phyloP scores from a whole-genome alignment of 2,329 filamentous ascomycete species.

The Uncinocarpus reesii region DNA sequence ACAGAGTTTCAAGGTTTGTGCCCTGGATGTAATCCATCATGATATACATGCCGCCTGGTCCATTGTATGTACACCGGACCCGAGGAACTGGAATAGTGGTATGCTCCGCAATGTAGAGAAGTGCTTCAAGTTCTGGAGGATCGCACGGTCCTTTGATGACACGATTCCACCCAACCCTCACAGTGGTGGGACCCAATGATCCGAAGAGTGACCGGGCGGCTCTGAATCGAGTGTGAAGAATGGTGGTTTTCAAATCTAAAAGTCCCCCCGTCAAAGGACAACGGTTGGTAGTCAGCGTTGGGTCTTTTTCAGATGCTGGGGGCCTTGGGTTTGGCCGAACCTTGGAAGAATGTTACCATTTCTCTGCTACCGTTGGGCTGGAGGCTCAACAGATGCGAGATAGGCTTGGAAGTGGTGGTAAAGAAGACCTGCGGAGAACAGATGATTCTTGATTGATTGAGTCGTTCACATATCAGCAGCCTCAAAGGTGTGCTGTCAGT shows the following conservation, averaged over 20 bases:
- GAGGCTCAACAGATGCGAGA: slow-evolving; percentile 1
- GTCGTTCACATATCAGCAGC: too few relatives aligned
- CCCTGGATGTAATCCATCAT: slow-evolving; percentile 1
- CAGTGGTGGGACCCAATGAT: slow-evolving; percentile 15
- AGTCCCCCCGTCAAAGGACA: neutral
- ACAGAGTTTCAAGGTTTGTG: slow-evolving; percentile 13
- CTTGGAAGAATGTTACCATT: slow-evolving; percentile 6
- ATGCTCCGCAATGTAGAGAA: slow-evolving; percentile 15
- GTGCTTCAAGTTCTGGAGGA: slow-evolving; percentile 16
- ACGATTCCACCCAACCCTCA: slow-evolving; percentile 12
- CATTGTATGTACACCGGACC: slow-evolving; percentile 14
- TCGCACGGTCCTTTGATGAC: slow-evolving; percentile 17
- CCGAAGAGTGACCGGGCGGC: slow-evolving; percentile 16
- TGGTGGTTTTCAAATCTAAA: slow-evolving; percentile 14
- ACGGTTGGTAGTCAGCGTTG: neutral
- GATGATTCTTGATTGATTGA: too few relatives aligned
- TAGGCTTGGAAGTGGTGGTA: neutral
- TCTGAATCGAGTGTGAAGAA: slow-evolving; percentile 16
- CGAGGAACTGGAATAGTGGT: slow-evolving; percentile 16
- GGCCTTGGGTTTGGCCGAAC: neutral
- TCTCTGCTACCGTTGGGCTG: neutral
- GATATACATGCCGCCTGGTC: slow-evolving; percentile 14
- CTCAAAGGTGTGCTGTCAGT: too few relatives aligned
- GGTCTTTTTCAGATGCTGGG: neutral
- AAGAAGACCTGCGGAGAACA: neutral